Conservation (phyloP, 2,329 filamentous ascomycete genomes). For the Colletotrichum sidae region DNA sequence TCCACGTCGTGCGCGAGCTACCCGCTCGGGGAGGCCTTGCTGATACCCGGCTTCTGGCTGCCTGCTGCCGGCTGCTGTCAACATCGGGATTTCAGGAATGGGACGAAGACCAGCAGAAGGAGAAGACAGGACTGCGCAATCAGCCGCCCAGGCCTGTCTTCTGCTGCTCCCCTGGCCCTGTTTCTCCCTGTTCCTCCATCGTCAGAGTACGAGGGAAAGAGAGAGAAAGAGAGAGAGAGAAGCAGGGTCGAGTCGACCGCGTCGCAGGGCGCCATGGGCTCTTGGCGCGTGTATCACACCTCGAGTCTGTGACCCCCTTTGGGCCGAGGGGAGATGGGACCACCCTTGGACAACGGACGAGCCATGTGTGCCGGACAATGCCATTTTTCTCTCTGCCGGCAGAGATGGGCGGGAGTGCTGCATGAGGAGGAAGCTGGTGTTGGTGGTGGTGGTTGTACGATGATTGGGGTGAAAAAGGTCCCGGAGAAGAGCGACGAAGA, state of each 20-base stretch:
- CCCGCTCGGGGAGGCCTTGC: constrained; percentile 6
- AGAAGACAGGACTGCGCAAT: not conserved
- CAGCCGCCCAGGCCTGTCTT: not conserved
- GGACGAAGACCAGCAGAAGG: constrained; percentile 13
- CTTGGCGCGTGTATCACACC: constrained; percentile 35
- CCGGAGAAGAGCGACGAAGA: no score
- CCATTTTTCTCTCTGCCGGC: not conserved
- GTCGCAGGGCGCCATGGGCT: constrained; percentile 23
- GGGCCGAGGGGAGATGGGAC: constrained; percentile 21
- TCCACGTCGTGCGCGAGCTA: constrained; percentile 16
- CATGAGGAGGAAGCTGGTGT: no score
- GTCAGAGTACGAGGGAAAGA: no score
- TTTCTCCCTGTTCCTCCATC: constrained; percentile 2
- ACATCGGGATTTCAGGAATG: constrained; percentile 29
- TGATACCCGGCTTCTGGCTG: not conserved
- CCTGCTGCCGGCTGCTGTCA: constrained; percentile 24
- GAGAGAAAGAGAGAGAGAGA: no score
- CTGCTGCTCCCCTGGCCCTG: not conserved
- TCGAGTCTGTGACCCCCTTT: constrained; percentile 31
- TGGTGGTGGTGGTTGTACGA: no score
- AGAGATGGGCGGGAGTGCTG: no score
- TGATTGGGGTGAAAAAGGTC: no score
- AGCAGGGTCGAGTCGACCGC: not conserved
- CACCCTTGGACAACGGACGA: constrained; percentile 23
- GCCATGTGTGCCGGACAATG: not conserved